These are phyloP conservation scores for Scopulariopsis brevicaulis DNA, from an alignment of 2,329 filamentous ascomycete species.

Conservation along the genomic window DNA sequence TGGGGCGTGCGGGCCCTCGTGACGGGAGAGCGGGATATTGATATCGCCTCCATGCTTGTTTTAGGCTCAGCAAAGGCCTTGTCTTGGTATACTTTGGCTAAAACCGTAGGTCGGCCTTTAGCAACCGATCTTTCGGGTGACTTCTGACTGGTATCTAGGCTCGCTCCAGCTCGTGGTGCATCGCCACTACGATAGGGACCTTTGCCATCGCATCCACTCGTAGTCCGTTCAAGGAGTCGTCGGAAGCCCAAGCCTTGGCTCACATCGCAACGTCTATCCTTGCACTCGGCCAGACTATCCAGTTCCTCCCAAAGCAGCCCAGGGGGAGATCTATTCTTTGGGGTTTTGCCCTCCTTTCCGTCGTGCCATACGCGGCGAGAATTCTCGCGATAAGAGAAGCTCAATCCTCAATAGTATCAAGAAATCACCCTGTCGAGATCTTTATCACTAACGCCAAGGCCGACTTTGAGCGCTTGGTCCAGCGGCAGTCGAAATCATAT, in stretches of 20 bases:
- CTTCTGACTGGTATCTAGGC: constrained; percentile 11
- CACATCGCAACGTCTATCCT: constrained; percentile 17
- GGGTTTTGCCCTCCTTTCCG: constrained; percentile 5
- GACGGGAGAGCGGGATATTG: neutral
- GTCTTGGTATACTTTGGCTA: neutral
- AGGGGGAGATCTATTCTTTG: constrained; percentile 17
- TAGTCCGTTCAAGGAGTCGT: constrained; percentile 15
- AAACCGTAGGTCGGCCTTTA: neutral
- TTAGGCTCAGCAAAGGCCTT: neutral
- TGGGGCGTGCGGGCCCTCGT: neutral
- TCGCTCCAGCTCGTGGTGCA: constrained; percentile 18
- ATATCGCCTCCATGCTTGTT: neutral
- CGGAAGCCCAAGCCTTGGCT: constrained; percentile 13
- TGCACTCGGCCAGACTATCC: constrained; percentile 17
- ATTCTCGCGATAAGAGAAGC: constrained; percentile 5
- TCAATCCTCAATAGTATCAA: constrained; percentile 1
- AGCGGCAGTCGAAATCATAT: constrained; percentile 24
- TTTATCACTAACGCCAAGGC: constrained; percentile 16
- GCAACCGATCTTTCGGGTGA: neutral
- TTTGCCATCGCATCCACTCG: constrained; percentile 19
- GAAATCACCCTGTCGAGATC: constrained; percentile 22
- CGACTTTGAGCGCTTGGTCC: constrained; percentile 17
- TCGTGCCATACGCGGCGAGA: neutral
- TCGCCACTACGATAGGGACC: constrained; percentile 15
- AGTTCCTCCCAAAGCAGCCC: constrained; percentile 17